Conservation (phyloP, 73 alveolate species). For the Paramecium bursaria region DNA sequence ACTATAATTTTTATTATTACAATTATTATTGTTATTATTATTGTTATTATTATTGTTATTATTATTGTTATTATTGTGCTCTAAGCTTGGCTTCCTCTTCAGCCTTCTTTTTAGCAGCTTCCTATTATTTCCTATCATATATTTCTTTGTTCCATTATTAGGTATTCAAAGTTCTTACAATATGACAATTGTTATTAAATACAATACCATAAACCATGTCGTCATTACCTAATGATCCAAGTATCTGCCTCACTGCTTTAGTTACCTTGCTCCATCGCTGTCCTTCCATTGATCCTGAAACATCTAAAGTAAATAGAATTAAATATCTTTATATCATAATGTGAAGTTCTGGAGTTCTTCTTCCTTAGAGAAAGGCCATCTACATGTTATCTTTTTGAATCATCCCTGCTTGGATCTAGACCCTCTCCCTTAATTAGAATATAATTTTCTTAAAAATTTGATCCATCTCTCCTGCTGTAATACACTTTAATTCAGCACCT, state of each 20-base stretch:
- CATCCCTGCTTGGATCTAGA: background rate
- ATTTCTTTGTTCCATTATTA: no score
- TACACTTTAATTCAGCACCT: background rate
- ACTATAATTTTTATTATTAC: no score
- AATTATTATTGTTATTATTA: no score
- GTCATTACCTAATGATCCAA: background rate
- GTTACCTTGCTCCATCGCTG: conserved; percentile 22
- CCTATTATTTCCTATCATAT: no score
- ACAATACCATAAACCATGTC: conserved; percentile 2
- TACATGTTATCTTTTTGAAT: background rate
- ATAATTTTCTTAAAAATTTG: background rate
- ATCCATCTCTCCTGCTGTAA: background rate
- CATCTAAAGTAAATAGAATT: conserved; percentile 37
- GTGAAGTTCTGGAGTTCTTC: background rate
- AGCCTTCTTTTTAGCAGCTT: no score
- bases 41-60: no score
- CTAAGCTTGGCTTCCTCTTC: no score
- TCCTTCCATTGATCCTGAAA: conserved; percentile 50
- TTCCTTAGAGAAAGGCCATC: background rate
- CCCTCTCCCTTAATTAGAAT: background rate
- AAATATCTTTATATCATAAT: background rate
- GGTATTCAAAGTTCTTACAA: no score
- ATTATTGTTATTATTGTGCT: no score
- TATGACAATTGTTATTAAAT: no score
- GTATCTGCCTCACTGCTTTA: background rate